Conservation (phyloP, 2,329 filamentous ascomycete species). For the Clonostachys rosea region DNA sequence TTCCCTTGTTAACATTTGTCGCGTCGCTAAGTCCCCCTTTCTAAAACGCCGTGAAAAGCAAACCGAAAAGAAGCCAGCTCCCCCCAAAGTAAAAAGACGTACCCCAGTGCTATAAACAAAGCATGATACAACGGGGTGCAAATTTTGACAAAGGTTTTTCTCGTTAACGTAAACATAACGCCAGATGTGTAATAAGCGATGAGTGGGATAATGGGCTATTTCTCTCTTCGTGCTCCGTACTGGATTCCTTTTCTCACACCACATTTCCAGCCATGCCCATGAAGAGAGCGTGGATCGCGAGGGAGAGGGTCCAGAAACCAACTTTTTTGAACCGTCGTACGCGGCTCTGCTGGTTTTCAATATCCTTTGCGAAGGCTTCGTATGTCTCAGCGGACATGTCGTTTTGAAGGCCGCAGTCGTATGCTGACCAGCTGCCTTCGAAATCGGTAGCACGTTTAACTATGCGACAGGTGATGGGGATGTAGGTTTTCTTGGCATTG, state of each 20-base stretch:
- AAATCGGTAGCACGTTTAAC: conserved; percentile 88
- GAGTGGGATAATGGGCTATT: too few species aligned
- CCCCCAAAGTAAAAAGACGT: too few species aligned
- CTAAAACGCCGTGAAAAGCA: too few species aligned
- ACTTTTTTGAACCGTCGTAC: conserved; percentile 90
- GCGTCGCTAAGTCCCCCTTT: too few species aligned
- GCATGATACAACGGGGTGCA: too few species aligned
- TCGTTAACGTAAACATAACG: too few species aligned
- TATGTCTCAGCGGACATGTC: conserved; percentile 93
- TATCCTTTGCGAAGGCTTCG: conserved; percentile 86
- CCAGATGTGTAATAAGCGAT: too few species aligned
- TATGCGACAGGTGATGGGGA: conserved; percentile 90
- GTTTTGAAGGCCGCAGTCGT: conserved; percentile 89
- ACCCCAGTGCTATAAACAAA: too few species aligned
- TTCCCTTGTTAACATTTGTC: too few species aligned
- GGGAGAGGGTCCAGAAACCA: conserved; percentile 89
- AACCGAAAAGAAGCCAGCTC: too few species aligned
- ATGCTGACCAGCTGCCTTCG: conserved; percentile 91
- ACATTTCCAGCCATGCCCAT: conserved; percentile 89
- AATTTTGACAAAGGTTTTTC: too few species aligned
- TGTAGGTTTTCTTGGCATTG: conserved; percentile 91
- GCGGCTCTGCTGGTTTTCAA: conserved; percentile 82
- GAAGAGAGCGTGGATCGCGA: conserved; percentile 90
- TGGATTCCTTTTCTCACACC: conserved; percentile 27
- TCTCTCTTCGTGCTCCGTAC: neutral